phyloP scores from a whole-genome alignment of 2,329 filamentous ascomycete species.

The Dendrostoma leiphaemia region DNA sequence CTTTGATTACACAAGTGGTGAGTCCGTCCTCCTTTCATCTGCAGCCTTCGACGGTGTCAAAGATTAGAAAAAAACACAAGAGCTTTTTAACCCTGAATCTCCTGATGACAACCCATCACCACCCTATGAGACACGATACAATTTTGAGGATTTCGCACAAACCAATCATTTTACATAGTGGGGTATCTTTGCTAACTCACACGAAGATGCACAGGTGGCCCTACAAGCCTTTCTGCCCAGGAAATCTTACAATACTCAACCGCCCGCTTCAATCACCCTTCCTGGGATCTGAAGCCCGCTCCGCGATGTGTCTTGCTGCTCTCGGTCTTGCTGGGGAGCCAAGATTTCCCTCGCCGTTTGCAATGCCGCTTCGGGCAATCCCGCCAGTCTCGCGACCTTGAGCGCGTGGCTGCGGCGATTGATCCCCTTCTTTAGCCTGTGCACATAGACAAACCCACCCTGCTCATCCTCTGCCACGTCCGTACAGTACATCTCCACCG shows the following conservation, averaged over 20 bases:
- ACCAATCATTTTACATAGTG: slow-evolving; percentile 18
- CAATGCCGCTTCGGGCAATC: slow-evolving; percentile 72
- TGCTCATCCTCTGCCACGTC: slow-evolving; percentile 74
- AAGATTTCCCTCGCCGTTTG: slow-evolving; percentile 63
- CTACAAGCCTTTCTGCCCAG: neutral
- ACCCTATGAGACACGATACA: slow-evolving; percentile 52
- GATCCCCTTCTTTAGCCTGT: slow-evolving; percentile 76
- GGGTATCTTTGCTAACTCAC: slow-evolving; percentile 40
- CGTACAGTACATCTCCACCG: slow-evolving; percentile 79
- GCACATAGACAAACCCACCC: slow-evolving; percentile 80
- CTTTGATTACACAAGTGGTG: neutral
- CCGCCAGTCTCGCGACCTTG: slow-evolving; percentile 89
- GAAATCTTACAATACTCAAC: neutral
- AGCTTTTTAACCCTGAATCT: slow-evolving; percentile 69
- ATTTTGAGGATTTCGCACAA: slow-evolving; percentile 20
- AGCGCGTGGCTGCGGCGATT: slow-evolving; percentile 88
- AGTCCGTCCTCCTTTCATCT: slow-evolving; percentile 18
- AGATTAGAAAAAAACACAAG: slow-evolving; percentile 57
- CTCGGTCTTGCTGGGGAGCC: slow-evolving; percentile 3
- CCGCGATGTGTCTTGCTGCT: neutral
- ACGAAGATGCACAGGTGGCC: slow-evolving; percentile 20
- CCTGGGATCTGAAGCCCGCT: neutral
- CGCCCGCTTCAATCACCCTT: neutral
- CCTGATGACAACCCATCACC: slow-evolving; percentile 57
- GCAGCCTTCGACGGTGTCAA: slow-evolving; percentile 34